Evolutionary conservation across 768 basidiomycete species (phyloP).

Genomic region (Russula sp.): DNA sequence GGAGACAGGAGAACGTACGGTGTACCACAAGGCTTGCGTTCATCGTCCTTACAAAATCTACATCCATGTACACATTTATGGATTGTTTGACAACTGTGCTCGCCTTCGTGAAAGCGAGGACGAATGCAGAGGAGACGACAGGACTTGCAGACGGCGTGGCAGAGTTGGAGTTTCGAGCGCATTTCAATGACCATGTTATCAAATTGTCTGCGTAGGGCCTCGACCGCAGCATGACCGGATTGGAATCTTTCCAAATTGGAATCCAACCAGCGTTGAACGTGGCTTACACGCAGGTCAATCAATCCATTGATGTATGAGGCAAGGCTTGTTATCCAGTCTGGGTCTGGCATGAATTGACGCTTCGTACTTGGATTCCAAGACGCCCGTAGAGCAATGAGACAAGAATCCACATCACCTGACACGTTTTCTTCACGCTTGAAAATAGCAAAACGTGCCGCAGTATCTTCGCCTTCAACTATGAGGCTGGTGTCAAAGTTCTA

Average conservation of each 20-base stretch:
- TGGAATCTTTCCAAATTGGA: conserved; percentile 50
- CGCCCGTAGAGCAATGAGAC: conserved; percentile 31
- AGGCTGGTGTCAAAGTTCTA: conserved; percentile 55
- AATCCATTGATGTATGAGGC: conserved; percentile 41
- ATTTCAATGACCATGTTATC: conserved; percentile 46
- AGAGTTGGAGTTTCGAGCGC: conserved; percentile 47
- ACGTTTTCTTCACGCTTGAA: conserved; percentile 28
- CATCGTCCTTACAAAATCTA: conserved; percentile 42
- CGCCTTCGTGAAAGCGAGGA: conserved; percentile 44
- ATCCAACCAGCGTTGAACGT: conserved; percentile 52
- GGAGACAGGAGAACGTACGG: conserved; percentile 39
- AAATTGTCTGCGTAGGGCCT: conserved; percentile 45
- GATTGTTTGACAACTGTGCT: conserved; percentile 50
- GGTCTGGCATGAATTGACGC: conserved; percentile 42
- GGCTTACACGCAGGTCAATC: conserved; percentile 45
- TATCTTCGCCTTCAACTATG: conserved; percentile 42
- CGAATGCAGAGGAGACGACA: conserved; percentile 53
- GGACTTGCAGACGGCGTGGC: conserved; percentile 44
- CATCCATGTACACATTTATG: conserved; percentile 49
- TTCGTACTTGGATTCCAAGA: conserved; percentile 37
- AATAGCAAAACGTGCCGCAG: conserved; percentile 38
- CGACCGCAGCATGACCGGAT: conserved; percentile 43
- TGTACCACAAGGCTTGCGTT: conserved; percentile 42
- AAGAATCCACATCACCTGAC: conserved; percentile 32
- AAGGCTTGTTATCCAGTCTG: conserved; percentile 44